A percentile compares a stretch with the other conserved stretches of the same genome.
Evolutionary conservation across 1,284 basidiomycete species (phyloP).

Genomic region (Spongiforma sp.): DNA sequence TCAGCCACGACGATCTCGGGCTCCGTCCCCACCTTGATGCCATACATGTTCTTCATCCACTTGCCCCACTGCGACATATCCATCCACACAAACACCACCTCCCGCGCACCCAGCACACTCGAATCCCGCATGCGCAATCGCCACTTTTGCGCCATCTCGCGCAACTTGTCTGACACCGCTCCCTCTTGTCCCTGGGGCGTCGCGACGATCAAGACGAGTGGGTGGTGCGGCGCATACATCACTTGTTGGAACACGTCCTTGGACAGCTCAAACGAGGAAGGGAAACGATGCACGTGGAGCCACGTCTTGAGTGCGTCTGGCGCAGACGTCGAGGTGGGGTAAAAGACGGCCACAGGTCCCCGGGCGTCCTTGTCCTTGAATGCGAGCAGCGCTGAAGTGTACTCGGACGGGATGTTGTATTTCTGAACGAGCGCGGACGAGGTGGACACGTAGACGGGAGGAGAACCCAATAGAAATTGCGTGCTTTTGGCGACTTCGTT

Average conservation of each 20-base stretch:
- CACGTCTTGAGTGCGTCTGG: slow-evolving; percentile 49
- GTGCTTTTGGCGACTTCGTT: slow-evolving; percentile 52
- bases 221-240: slow-evolving; percentile 76
- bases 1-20: slow-evolving; percentile 78
- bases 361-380: slow-evolving; percentile 72
- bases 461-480: slow-evolving; percentile 68
- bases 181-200: slow-evolving; percentile 44
- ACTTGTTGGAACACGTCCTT: slow-evolving; percentile 79
- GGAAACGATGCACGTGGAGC: slow-evolving; percentile 72
- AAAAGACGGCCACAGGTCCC: slow-evolving; percentile 45
- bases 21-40: slow-evolving; percentile 52
- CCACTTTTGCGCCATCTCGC: slow-evolving; percentile 71
- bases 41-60: slow-evolving; percentile 92
- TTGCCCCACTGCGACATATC: slow-evolving; percentile 79
- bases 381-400: slow-evolving; percentile 66
- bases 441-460: slow-evolving; percentile 65
- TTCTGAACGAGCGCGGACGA: slow-evolving; percentile 52
- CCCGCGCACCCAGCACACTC: slow-evolving; percentile 38
- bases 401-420: slow-evolving; percentile 53
- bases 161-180: slow-evolving; percentile 52
- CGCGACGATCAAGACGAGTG: slow-evolving; percentile 80
- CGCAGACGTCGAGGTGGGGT: slow-evolving; percentile 37
- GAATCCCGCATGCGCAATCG: slow-evolving; percentile 42
- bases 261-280: slow-evolving; percentile 72
- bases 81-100: slow-evolving; percentile 88